A percentile compares a stretch with the other conserved stretches of the same genome.
These are phyloP conservation scores for Histomonas meleagridis DNA, from an alignment of 208 protist species.

Conservation along the genomic window DNA sequence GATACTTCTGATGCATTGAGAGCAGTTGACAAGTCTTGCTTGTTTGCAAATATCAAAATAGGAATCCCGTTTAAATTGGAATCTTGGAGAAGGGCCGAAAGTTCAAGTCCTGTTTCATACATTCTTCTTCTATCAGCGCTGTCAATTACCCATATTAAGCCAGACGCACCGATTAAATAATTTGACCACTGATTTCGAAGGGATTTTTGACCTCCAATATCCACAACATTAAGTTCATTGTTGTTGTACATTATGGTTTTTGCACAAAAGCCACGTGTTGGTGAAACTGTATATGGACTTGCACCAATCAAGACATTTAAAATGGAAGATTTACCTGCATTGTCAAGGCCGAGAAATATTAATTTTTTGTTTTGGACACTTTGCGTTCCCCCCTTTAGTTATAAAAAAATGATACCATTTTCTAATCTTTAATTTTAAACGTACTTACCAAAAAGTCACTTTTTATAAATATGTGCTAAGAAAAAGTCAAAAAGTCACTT, in stretches of 20 bases:
- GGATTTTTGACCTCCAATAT: slow-evolving; percentile 93
- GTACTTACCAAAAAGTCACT: no score
- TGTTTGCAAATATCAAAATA: slow-evolving; percentile 86
- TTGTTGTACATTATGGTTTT: slow-evolving; percentile 70
- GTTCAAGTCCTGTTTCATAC: slow-evolving; percentile 70
- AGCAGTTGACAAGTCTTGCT: slow-evolving; percentile 78
- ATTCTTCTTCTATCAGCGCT: slow-evolving; percentile 62
- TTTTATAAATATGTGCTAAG: no score
- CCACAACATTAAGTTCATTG: slow-evolving; percentile 93
- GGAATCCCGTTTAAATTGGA: slow-evolving; percentile 73
- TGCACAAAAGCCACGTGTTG: slow-evolving; percentile 96
- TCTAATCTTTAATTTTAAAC: no score
- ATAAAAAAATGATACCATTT: background rate
- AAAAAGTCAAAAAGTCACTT: no score
- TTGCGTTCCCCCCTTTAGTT: background rate
- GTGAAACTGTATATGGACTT: slow-evolving; percentile 81
- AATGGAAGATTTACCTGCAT: slow-evolving; percentile 94
- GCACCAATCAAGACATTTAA: slow-evolving; percentile 92
- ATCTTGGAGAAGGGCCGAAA: slow-evolving; percentile 73
- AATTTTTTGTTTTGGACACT: slow-evolving; percentile 63
- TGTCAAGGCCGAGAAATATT: slow-evolving; percentile 75
- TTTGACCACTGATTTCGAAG: slow-evolving; percentile 80
- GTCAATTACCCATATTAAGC: background rate
- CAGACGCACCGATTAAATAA: slow-evolving; percentile 62
- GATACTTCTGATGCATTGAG: slow-evolving; percentile 46